phyloP scores from a whole-genome alignment of 129 eudicot species.

The Saussurea involucrata region DNA sequence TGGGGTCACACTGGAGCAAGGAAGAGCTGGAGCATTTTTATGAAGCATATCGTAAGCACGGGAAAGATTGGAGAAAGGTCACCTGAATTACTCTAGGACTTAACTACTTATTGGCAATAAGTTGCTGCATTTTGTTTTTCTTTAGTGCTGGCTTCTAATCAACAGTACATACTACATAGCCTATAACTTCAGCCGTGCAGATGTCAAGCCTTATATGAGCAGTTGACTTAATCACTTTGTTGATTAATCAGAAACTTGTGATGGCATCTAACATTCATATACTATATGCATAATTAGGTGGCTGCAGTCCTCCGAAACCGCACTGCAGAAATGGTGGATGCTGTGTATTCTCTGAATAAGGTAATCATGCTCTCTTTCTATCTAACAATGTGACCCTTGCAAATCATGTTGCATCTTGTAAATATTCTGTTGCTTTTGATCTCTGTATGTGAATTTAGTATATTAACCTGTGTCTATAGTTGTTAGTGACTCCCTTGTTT shows the following conservation, averaged over 20 bases:
- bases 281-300: slow-evolving; percentile 46
- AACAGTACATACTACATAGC: not conserved
- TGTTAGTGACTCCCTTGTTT: not conserved
- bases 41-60: slow-evolving; percentile 87
- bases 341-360: slow-evolving; percentile 86
- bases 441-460: not conserved
- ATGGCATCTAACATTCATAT: slow-evolving; percentile 7
- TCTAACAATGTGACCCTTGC: slow-evolving; percentile 7
- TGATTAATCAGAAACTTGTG: slow-evolving; percentile 9
- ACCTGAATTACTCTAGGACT: slow-evolving; percentile 6
- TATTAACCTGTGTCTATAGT: slow-evolving; percentile 11
- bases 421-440: slow-evolving; percentile 13
- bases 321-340: slow-evolving; percentile 91
- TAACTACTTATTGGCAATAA: slow-evolving; percentile 11
- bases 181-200: slow-evolving; percentile 1
- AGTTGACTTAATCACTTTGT: not conserved
- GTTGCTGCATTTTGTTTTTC: slow-evolving; percentile 8
- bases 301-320: slow-evolving; percentile 68
- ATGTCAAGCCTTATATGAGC: slow-evolving; percentile 11
- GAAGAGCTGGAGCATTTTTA: slow-evolving; percentile 86
- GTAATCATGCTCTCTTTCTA: slow-evolving; percentile 38
- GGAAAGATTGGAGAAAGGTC: slow-evolving; percentile 98
- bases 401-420: not conserved
- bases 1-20: slow-evolving; percentile 86
- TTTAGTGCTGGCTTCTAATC: not conserved